Evolutionary conservation across 495 filamentous ascomycete genomes (phyloP), one percentile per base, ranked within the genome.

Genomic region (Penicillium chermesinum): DNA sequence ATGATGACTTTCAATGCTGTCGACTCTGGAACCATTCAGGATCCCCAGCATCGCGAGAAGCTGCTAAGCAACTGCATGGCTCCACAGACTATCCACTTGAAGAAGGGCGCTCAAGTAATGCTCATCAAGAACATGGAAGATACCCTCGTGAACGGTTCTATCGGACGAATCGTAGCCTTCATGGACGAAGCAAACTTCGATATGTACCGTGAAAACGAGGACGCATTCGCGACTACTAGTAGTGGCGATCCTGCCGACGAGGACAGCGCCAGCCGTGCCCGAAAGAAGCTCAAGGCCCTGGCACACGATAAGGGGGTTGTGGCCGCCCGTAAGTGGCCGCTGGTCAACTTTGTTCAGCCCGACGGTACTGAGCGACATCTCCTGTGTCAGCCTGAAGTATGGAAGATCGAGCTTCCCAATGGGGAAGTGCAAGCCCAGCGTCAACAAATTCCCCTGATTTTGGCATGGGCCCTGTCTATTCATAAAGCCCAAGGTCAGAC

Each of bases 121-220:
- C 69, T 98, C n/a, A 96, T 97, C 76, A 98, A 98, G 61, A 98
- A 98, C 59, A 83, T 96, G 72, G 93, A 98, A 64, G 91, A 96
- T 2, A 80, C 76, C 0, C 80, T 97, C 2, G 93, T 97, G 47
- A 98, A 98, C 53, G 93, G 93, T 3, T 94, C 93, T 0, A 78
- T 97, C 32, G 93, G 93, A 1, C 86, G 82, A 40, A 85, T 98
- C 2, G 67, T 86, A 4, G 84, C 75, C 2, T 97, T 98, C 66
- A 95, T 91, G 88, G 85, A 78, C 44, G 86, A 96, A 52, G 71
- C 77, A 20, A 82, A 76, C 1, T 96, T 91, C 53, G 88, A 86
- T 20, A 61, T 72, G 9, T 84, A 82, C 51, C 66, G 70, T 1
- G 69, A 73, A 13, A 73, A 83, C 37, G 79, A 80, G 27, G 77